Conservation (phyloP, 2,329 filamentous ascomycete species). For the Colletotrichum brevisporum region DNA sequence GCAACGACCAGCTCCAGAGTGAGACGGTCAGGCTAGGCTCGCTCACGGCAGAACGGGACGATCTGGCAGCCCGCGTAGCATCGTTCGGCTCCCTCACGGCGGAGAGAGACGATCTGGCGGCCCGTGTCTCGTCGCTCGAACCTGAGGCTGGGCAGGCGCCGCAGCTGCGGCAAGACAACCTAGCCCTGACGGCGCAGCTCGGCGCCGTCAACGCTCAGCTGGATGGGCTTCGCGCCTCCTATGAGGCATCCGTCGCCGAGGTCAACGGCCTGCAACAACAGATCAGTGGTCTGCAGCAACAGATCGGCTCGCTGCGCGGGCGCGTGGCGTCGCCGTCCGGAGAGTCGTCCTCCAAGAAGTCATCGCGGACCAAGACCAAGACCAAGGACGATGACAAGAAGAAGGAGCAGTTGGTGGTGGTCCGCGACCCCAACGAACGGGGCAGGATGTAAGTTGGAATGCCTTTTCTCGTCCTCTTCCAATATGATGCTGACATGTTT, state of each 20-base stretch:
- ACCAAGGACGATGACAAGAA: constrained; percentile 41
- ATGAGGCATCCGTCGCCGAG: constrained; percentile 36
- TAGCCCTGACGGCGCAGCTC: constrained; percentile 32
- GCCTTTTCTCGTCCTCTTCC: neutral
- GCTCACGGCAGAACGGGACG: too few species aligned
- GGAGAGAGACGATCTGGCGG: constrained; percentile 36
- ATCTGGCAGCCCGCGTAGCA: too few species aligned
- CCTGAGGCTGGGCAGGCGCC: constrained; percentile 29
- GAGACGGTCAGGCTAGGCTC: constrained; percentile 18
- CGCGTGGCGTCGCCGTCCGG: constrained; percentile 35
- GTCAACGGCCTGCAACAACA: constrained; percentile 35
- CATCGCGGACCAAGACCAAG: constrained; percentile 26
- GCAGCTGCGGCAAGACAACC: constrained; percentile 38
- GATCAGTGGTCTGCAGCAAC: constrained; percentile 35
- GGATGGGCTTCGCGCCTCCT: constrained; percentile 34
- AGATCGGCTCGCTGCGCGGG: constrained; percentile 35
- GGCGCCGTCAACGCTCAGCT: constrained; percentile 38
- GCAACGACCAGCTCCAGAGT: constrained; percentile 38
- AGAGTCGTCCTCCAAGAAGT: constrained; percentile 29
- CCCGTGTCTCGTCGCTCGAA: constrained; percentile 27
- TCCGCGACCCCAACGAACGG: constrained; percentile 40
- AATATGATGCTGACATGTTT: constrained; percentile 17
- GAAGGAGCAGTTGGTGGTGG: constrained; percentile 40
- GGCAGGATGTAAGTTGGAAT: constrained; percentile 36
- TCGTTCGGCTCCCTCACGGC: constrained; percentile 25